These are phyloP conservation scores for Zoysia japonica DNA, from an alignment of 176 grass and related monocot species.

Conservation along the genomic window DNA sequence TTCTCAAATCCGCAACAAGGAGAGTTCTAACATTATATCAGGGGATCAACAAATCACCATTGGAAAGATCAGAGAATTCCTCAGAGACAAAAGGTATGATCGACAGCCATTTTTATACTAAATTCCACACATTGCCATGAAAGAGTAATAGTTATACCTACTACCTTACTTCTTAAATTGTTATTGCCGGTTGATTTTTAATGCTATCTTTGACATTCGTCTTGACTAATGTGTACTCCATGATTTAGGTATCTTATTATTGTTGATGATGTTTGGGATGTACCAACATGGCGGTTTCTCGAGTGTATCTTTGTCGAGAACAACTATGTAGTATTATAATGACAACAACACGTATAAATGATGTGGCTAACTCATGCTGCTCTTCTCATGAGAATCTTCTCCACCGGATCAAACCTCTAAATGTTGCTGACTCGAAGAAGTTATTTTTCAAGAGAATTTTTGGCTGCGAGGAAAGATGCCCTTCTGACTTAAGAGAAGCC, in stretches of 20 bases:
- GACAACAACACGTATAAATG: constrained; percentile 24
- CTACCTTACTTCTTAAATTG: too few relatives aligned
- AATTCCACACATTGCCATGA: too few relatives aligned
- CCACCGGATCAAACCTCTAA: constrained; percentile 27
- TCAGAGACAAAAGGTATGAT: background rate
- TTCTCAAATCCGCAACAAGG: background rate
- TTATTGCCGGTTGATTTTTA: too few relatives aligned
- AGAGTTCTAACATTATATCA: background rate
- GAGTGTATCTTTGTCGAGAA: constrained; percentile 25
- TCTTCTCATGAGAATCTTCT: constrained; percentile 21
- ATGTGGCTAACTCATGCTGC: constrained; percentile 26
- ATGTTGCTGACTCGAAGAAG: constrained; percentile 26
- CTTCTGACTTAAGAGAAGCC: constrained; percentile 6
- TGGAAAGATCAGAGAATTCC: background rate
- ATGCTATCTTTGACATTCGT: too few relatives aligned
- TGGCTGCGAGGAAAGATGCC: constrained; percentile 31
- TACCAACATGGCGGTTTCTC: constrained; percentile 15
- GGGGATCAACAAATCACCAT: background rate
- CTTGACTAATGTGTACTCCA: background rate
- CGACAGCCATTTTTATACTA: background rate
- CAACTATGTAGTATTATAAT: constrained; percentile 28
- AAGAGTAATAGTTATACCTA: too few relatives aligned
- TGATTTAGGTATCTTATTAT: constrained; percentile 26
- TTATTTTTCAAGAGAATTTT: constrained; percentile 39
- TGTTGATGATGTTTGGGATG: constrained; percentile 37